A percentile compares a stretch with the other conserved stretches of the same genome.
phyloP scores from a whole-genome alignment of 495 filamentous ascomycete genomes.

The Cenococcum geophilum region DNA sequence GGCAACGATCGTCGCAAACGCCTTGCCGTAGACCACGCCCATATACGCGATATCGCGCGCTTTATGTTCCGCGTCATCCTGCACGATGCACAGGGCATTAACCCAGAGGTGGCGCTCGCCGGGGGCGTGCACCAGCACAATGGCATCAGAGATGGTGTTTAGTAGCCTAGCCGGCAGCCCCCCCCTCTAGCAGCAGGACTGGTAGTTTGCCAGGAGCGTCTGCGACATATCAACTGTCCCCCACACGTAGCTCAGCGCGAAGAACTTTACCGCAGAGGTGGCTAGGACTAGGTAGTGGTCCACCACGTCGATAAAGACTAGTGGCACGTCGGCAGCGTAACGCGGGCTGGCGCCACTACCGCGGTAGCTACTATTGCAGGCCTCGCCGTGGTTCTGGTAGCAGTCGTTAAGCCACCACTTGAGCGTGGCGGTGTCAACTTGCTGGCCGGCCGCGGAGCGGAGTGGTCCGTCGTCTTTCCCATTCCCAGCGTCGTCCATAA shows the following conservation, averaged over 20 bases:
- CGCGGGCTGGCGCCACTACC: too few species aligned
- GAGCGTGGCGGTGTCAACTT: background rate
- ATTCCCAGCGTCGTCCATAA: too few species aligned
- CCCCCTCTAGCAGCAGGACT: background rate
- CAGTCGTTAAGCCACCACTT: background rate
- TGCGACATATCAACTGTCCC: background rate
- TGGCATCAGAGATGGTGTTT: conserved; percentile 13
- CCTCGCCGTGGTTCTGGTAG: background rate
- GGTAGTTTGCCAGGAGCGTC: background rate
- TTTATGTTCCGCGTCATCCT: conserved; percentile 10
- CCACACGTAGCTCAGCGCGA: conserved; percentile 15
- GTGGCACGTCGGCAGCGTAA: too few species aligned
- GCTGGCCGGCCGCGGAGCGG: too few species aligned
- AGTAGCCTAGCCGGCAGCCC: background rate
- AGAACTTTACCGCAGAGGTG: background rate
- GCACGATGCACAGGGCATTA: conserved; percentile 20
- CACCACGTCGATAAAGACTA: background rate
- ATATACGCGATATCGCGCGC: conserved; percentile 11
- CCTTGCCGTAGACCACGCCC: conserved; percentile 11
- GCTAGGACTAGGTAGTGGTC: background rate
- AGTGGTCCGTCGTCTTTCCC: too few species aligned
- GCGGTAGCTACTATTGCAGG: background rate
- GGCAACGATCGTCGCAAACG: conserved; percentile 15
- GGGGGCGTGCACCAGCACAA: background rate
- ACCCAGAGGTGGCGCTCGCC: conserved; percentile 20